Base-by-base conservation (phyloP, 768 basidiomycete species). In the Suillus ampliporus region DNA sequence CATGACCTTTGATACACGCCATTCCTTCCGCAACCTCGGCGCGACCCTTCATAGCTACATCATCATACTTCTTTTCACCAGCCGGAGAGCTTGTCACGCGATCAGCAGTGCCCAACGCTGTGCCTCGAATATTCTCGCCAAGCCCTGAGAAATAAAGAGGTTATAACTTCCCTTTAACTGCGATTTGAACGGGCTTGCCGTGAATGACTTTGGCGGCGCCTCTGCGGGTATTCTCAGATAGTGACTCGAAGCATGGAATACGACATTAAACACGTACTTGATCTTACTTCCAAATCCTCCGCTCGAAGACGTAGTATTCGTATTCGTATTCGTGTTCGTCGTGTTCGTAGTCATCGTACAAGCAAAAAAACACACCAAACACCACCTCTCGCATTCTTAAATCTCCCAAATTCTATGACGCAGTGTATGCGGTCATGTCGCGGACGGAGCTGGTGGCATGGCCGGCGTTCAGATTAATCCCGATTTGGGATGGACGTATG, bases 61-160 rank as follows among this genome's bases (percentile, higher is more conserved):
- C 77, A 5, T 79, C 78, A 7, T 83, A 72, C 17, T 70, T 72
- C 7, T 67, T 61, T 6, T 68, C 70, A 1, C 70, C 69, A 14
- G 72, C 65, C 6, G 72, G 69, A 2, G 67, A 56, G 31, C 65
- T 65, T 2, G 74, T 66, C 11, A 77, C 41, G 1, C 72, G 71
- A 59, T 84, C 82, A 11, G 82, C 63, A 4, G 77, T 76, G 13
- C 78, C 77, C 51, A 83, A 67, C 10, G 76, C 62, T 0, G 81
- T 76, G 8, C 84, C 84, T 28, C 82, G 78, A 6, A 84, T 61
- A 47, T 72, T 78, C 41, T 85, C 83, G 8, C 82, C 81, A 1
- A 79, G 34, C 4, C 84, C 84, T 81, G 62, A 59, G 14, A 26
- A 15, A 44, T 48, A 19, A 58, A 34, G 50, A n/a, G 1, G 44